Evolutionary conservation across 257 asterid genomes (phyloP).

Genomic region (Solanum clarkiae): DNA sequence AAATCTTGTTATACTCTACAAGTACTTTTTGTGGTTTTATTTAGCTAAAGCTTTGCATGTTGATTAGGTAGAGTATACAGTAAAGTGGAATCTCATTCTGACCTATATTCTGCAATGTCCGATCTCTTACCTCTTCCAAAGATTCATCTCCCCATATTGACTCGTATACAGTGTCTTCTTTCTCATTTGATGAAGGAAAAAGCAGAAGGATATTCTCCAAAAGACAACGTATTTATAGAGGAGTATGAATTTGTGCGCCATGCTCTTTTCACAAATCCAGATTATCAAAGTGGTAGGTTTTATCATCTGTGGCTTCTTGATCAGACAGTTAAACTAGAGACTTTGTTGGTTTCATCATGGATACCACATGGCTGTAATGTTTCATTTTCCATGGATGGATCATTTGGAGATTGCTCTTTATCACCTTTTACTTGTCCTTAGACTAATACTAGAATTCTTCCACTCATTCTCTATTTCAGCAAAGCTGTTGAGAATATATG

Average conservation of each 20-base stretch:
- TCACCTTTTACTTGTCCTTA: conserved; percentile 21
- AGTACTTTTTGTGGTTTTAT: background rate
- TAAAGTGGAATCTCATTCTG: conserved; percentile 10
- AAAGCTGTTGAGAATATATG: conserved; percentile 63
- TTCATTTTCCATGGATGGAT: conserved; percentile 25
- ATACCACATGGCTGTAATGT: conserved; percentile 51
- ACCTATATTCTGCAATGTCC: background rate
- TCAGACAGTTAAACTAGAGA: conserved; percentile 50
- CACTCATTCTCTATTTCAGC: conserved; percentile 61
- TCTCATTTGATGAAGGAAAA: conserved; percentile 44
- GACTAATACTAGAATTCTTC: conserved; percentile 35
- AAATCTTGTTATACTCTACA: background rate
- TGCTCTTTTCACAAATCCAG: conserved; percentile 95
- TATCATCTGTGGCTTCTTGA: conserved; percentile 92
- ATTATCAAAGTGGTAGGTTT: conserved; percentile 99
- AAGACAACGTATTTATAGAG: conserved; percentile 50
- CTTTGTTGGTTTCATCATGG: conserved; percentile 63
- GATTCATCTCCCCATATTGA: background rate
- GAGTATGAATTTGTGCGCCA: conserved; percentile 73
- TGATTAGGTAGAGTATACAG: conserved; percentile 70
- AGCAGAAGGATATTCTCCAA: conserved; percentile 36
- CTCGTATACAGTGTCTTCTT: conserved; percentile 47
- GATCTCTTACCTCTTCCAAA: background rate
- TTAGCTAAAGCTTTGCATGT: background rate
- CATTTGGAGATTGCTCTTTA: conserved; percentile 7